Conservation (phyloP, 140 eudicot genomes). For the Anethum foeniculum region DNA sequence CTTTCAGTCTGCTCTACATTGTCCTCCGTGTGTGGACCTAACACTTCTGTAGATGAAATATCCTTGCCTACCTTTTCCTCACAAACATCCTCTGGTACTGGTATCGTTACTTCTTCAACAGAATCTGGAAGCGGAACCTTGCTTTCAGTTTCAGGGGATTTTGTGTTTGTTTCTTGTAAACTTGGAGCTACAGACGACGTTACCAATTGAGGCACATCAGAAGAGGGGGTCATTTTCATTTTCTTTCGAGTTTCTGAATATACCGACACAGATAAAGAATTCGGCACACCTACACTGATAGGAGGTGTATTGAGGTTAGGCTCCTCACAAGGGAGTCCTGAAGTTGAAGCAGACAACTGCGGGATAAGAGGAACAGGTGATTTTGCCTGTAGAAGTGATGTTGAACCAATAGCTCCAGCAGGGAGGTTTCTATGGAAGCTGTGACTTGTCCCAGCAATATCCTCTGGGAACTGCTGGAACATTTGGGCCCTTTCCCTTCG, state of each 20-base stretch:
- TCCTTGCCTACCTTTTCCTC: neutral
- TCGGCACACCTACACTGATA: slow-evolving; percentile 17
- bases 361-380: neutral
- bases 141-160: slow-evolving; percentile 10
- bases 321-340: slow-evolving; percentile 26
- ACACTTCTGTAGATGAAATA: neutral
- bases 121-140: neutral
- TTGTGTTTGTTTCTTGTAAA: slow-evolving; percentile 10
- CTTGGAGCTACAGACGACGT: slow-evolving; percentile 22
- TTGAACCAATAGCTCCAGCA: slow-evolving; percentile 25
- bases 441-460: slow-evolving; percentile 23
- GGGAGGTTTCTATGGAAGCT: slow-evolving; percentile 10
- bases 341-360: slow-evolving; percentile 11
- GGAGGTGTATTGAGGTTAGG: slow-evolving; percentile 34
- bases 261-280: slow-evolving; percentile 19
- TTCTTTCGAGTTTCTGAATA: slow-evolving; percentile 19
- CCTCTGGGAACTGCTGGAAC: slow-evolving; percentile 10
- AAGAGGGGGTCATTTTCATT: slow-evolving; percentile 23
- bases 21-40: slow-evolving; percentile 10
- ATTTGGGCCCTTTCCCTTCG: slow-evolving; percentile 20
- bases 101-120: slow-evolving; percentile 1
- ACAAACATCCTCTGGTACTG: neutral
- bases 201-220: slow-evolving; percentile 19
- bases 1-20: slow-evolving; percentile 21
- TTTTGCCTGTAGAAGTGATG: slow-evolving; percentile 21